A percentile compares a stretch with the other conserved stretches of the same genome.
phyloP scores from a whole-genome alignment of 2,329 filamentous ascomycete species.

The Tolypocladium album region DNA sequence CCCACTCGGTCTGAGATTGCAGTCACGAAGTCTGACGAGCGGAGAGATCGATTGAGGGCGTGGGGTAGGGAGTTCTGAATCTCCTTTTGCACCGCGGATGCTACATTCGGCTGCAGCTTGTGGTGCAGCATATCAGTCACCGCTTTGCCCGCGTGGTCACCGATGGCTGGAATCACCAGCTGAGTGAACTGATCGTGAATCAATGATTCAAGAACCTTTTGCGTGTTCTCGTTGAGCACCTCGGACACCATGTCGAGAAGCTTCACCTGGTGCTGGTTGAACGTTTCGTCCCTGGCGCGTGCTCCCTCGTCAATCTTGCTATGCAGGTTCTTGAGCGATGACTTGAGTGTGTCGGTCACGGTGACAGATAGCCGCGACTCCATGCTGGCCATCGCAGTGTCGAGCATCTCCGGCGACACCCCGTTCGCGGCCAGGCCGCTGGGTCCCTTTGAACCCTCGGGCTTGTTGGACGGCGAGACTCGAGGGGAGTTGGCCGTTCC shows the following conservation, averaged over 20 bases:
- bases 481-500: constrained; percentile 24
- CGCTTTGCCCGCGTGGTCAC: constrained; percentile 53
- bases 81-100: constrained; percentile 60
- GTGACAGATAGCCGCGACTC: constrained; percentile 39
- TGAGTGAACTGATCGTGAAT: constrained; percentile 66
- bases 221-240: constrained; percentile 51
- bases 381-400: constrained; percentile 42
- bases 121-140: constrained; percentile 62
- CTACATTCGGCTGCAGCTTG: constrained; percentile 55
- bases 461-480: constrained; percentile 17
- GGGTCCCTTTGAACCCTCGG: constrained; percentile 19
- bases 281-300: constrained; percentile 37
- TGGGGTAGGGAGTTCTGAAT: constrained; percentile 61
- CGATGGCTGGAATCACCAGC: constrained; percentile 64
- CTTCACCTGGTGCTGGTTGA: constrained; percentile 41
- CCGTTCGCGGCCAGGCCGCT: constrained; percentile 11
- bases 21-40: constrained; percentile 63
- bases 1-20: constrained; percentile 59
- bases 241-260: constrained; percentile 48
- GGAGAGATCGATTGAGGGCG: constrained; percentile 42
- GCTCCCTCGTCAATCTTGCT: constrained; percentile 56
- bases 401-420: constrained; percentile 36
- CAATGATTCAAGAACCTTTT: constrained; percentile 65
- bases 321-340: constrained; percentile 50
- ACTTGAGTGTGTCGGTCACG: constrained; percentile 40